Evolutionary conservation across 176 grass and related monocot species (phyloP).

Genomic region (Hyparrhenia diplandra): DNA sequence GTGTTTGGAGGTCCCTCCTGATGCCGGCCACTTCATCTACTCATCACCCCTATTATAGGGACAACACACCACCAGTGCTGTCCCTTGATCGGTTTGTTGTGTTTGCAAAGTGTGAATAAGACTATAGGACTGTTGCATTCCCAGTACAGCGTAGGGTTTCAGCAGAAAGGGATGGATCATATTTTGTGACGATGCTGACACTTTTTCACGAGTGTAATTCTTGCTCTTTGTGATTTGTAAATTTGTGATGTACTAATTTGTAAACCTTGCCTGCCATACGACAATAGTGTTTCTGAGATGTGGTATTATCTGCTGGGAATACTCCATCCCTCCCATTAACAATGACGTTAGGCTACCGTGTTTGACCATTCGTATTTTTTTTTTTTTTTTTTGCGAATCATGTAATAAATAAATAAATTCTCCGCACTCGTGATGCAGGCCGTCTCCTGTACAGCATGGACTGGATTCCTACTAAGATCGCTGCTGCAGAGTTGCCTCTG

Average conservation of each 20-base stretch:
- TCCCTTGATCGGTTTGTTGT: slow-evolving; percentile 20
- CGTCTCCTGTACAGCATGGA: no score
- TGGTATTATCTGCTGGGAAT: not conserved
- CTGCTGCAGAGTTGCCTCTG: not conserved
- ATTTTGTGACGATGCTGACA: slow-evolving; percentile 19
- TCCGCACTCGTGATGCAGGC: no score
- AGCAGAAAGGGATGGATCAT: slow-evolving; percentile 10
- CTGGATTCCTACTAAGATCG: no score
- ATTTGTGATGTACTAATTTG: not conserved
- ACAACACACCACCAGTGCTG: not conserved
- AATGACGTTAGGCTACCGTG: no score
- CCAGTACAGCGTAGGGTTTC: slow-evolving; percentile 35
- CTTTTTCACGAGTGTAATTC: slow-evolving; percentile 13
- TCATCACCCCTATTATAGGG: slow-evolving; percentile 21
- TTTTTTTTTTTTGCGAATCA: no score
- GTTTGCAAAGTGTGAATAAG: slow-evolving; percentile 37
- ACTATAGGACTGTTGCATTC: slow-evolving; percentile 17
- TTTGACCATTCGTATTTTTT: no score
- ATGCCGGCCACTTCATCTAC: slow-evolving; percentile 36
- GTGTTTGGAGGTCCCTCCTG: slow-evolving; percentile 34
- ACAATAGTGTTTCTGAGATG: not conserved
- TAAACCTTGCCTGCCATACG: slow-evolving; percentile 9
- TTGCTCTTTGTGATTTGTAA: slow-evolving; percentile 25
- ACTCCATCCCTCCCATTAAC: no score
- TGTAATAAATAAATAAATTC: no score